Evolutionary conservation across 2,329 filamentous ascomycete species (phyloP).

Genomic region (Pseudopyricularia cyperi): DNA sequence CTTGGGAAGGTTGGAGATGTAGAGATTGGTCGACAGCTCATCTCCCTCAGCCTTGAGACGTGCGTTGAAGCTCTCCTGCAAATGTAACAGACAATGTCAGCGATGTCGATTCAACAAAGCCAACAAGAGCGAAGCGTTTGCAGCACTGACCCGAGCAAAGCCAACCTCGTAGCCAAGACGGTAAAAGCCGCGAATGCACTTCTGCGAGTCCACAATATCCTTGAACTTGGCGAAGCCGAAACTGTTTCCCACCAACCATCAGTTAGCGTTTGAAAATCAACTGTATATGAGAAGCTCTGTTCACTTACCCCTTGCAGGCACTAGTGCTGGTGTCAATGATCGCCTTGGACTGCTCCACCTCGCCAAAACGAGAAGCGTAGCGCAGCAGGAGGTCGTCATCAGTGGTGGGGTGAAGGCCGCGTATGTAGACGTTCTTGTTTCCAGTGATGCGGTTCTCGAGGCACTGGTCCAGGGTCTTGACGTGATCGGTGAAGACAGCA

Average conservation of each 20-base stretch:
- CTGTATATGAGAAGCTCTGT: neutral
- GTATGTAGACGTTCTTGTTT: conserved; percentile 97
- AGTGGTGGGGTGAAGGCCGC: conserved; percentile 87
- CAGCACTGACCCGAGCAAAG: conserved; percentile 65
- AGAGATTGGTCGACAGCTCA: conserved; percentile 81
- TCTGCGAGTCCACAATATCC: conserved; percentile 77
- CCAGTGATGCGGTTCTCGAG: conserved; percentile 82
- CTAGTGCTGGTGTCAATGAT: conserved; percentile 93
- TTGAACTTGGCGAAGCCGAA: conserved; percentile 97
- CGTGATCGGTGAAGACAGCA: conserved; percentile 73
- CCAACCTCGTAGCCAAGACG: conserved; percentile 93
- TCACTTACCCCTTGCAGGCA: conserved; percentile 80
- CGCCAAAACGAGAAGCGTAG: conserved; percentile 80
- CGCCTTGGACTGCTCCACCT: conserved; percentile 93
- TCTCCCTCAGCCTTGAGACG: conserved; percentile 95
- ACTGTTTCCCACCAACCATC: conserved; percentile 34
- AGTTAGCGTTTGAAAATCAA: conserved; percentile 7
- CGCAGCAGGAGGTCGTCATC: conserved; percentile 77
- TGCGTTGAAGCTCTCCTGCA: conserved; percentile 90
- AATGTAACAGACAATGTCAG: neutral
- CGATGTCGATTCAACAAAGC: neutral
- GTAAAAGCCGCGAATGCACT: conserved; percentile 92
- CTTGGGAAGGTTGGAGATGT: conserved; percentile 93
- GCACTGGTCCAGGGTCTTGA: conserved; percentile 86
- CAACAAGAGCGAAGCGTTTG: neutral